Evolutionary conservation across 2,329 filamentous ascomycete genomes (phyloP).

Genomic region (Penicillium capsulatum): DNA sequence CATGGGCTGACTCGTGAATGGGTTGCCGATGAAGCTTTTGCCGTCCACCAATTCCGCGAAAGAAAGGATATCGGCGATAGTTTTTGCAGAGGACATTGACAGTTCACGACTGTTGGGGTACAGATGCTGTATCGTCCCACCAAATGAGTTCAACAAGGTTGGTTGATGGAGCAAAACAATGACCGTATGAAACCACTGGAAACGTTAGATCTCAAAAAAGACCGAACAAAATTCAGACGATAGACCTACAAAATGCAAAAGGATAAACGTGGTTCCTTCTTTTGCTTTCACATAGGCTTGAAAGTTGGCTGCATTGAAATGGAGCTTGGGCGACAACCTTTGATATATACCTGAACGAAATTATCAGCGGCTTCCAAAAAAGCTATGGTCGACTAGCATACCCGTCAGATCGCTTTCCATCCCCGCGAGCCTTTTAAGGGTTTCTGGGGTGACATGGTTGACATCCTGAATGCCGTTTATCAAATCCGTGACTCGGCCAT

Average conservation of each 20-base stretch:
- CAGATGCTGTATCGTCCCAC: constrained; percentile 64
- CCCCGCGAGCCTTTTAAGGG: constrained; percentile 64
- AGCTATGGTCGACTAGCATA: background rate
- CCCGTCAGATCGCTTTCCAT: constrained; percentile 75
- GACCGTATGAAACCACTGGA: constrained; percentile 73
- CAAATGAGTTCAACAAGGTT: constrained; percentile 73
- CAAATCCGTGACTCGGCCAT: constrained; percentile 77
- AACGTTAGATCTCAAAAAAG: too few species aligned
- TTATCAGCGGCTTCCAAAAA: background rate
- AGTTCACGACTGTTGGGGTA: constrained; percentile 74
- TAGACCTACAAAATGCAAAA: constrained; percentile 62
- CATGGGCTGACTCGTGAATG: constrained; percentile 85
- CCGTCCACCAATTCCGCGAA: constrained; percentile 83
- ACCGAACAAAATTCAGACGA: too few species aligned
- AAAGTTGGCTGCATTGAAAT: constrained; percentile 83
- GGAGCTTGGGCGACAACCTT: constrained; percentile 66
- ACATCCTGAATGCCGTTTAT: constrained; percentile 74
- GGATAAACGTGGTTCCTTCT: constrained; percentile 80
- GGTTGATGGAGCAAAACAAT: constrained; percentile 83
- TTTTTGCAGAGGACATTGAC: constrained; percentile 86
- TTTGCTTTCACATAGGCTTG: constrained; percentile 75
- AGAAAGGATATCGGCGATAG: constrained; percentile 80
- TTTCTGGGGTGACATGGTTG: constrained; percentile 70
- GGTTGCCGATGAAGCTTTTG: constrained; percentile 81
- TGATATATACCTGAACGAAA: constrained; percentile 56